Conservation (phyloP, 2,329 filamentous ascomycete genomes). For the Epichloe uncinata region DNA sequence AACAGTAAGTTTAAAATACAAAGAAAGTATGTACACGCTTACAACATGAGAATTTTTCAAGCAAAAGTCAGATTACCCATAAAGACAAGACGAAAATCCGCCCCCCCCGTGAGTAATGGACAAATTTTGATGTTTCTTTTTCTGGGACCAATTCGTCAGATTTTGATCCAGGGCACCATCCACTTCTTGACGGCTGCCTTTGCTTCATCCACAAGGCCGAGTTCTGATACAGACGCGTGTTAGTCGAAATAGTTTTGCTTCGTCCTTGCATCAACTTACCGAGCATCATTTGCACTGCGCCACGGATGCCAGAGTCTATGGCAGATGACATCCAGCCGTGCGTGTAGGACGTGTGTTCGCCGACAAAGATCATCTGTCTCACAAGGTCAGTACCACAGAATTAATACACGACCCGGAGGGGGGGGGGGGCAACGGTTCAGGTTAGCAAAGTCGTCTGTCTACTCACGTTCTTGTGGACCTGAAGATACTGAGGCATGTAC, state of each 20-base stretch:
- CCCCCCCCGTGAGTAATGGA: too few species aligned
- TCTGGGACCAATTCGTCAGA: background rate
- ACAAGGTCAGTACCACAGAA: background rate
- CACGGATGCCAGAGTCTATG: conserved; percentile 52
- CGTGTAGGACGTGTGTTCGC: conserved; percentile 58
- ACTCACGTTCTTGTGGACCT: conserved; percentile 45
- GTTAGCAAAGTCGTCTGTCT: background rate
- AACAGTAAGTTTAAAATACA: background rate
- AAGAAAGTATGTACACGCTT: background rate
- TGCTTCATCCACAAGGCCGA: conserved; percentile 57
- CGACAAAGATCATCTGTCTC: conserved; percentile 48
- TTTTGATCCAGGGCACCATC: conserved; percentile 53
- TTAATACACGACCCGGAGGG: background rate
- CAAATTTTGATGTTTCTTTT: too few species aligned
- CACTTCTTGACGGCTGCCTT: conserved; percentile 50
- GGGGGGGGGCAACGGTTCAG: background rate
- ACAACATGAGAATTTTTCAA: background rate
- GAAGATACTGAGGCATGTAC: conserved; percentile 60
- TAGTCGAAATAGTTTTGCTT: background rate
- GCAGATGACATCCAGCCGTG: conserved; percentile 59
- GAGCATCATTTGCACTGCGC: conserved; percentile 49
- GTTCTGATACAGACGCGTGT: conserved; percentile 18
- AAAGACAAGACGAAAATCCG: too few species aligned
- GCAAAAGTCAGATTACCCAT: background rate
- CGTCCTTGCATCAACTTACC: conserved; percentile 11